Evolutionary conservation across 2,329 filamentous ascomycete species (phyloP), one percentile per base, ranked within the genome.

Genomic region (Colletotrichum tanaceti): DNA sequence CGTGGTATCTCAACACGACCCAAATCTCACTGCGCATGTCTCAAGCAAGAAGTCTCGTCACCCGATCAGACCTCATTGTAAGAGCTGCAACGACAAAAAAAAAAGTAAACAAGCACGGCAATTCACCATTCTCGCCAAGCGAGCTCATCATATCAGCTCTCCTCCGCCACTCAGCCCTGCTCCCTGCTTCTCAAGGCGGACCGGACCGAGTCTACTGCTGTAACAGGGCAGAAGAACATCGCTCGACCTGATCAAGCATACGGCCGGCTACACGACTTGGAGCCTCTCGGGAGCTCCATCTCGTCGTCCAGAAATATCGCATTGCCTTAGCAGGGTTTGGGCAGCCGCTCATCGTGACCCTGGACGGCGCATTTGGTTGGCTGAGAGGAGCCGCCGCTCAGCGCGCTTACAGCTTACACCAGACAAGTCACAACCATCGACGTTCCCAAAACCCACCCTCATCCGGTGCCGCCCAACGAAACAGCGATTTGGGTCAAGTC

Each of bases 271-370:
- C 47, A 68, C 64, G 41, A 62, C 47, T 32, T 49, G 13, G 28
- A 38, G 10, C 47, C 46, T 54, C 57, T 54, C 57, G 11, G 61
- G 50, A 66, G 63, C 50, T 47, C 58, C 53, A 44, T 63, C 16
- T 16, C 46, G 43, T 24, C 20, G 14, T 54, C 67, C 67, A 46
- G 46, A 62, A 70, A 63, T 68, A 68, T 59, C 64, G 41, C 47
- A n/a, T 53, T 70, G 63, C 67, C 58, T 68, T 68, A 63, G 67
- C 70, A 68, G 64, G 57, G 70, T 71, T 71, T 71, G 70, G 47
- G 68, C 64, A 71, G 58, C 64, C 70, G 70, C 70, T 71, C 70
- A 60, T 60, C 63, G 50, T 39, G 60, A 65, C 63, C 67, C 67
- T 24, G 64, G 70, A 68, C 70, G 32, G 20, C 50, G 49, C 28